phyloP scores from a whole-genome alignment of 805 yeast genomes.

The Cephaloascus fragrans region DNA sequence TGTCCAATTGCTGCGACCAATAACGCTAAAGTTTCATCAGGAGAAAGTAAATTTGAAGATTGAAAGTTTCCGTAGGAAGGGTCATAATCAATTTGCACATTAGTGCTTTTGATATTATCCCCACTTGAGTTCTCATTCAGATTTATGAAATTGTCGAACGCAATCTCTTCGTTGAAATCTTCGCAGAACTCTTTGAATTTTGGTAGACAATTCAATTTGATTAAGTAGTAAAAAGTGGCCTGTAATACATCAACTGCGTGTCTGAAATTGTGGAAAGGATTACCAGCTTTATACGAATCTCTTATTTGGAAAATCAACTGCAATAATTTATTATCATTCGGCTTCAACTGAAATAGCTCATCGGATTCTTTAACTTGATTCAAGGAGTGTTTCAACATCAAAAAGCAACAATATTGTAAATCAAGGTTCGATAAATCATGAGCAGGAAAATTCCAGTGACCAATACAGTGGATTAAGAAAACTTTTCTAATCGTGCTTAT shows the following conservation, averaged over 20 bases:
- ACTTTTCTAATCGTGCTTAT: constrained; percentile 11
- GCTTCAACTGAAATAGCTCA: constrained; percentile 1
- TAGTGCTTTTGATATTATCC: background rate
- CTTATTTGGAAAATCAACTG: constrained; percentile 59
- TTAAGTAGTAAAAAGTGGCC: constrained; percentile 64
- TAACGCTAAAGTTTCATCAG: constrained; percentile 44
- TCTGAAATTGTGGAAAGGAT: constrained; percentile 90
- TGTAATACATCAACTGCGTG: constrained; percentile 96
- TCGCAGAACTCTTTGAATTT: constrained; percentile 21
- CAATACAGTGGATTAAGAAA: constrained; percentile 25
- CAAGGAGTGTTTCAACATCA: constrained; percentile 41
- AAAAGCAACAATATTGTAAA: constrained; percentile 46
- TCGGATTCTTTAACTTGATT: constrained; percentile 9
- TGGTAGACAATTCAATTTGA: constrained; percentile 30
- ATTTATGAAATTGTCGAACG: constrained; percentile 1
- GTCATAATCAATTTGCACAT: background rate
- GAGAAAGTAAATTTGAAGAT: constrained; percentile 13
- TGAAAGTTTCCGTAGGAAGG: background rate
- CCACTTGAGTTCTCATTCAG: background rate
- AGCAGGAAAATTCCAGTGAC: constrained; percentile 65
- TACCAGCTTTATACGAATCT: constrained; percentile 72
- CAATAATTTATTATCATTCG: constrained; percentile 32
- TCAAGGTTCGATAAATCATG: constrained; percentile 59
- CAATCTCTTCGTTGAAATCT: constrained; percentile 7
- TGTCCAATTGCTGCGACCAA: constrained; percentile 86